Conservation (phyloP, 1,139 yeast genomes). For the Candida neerlandica region DNA sequence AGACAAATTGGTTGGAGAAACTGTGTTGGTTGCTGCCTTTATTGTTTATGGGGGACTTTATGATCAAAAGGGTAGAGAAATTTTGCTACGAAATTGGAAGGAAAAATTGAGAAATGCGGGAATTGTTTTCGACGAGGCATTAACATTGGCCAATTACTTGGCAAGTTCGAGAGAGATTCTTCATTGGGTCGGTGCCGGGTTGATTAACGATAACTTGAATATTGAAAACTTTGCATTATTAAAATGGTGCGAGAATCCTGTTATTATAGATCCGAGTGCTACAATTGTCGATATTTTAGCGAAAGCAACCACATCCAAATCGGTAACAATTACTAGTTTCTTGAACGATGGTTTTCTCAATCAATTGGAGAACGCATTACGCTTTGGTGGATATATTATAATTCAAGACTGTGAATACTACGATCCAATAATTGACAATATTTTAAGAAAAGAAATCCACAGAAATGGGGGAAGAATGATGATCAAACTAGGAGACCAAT, state of each 20-base stretch:
- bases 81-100: slow-evolving; percentile 45
- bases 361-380: slow-evolving; percentile 74
- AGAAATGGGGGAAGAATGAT: slow-evolving; percentile 72
- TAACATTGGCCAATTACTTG: slow-evolving; percentile 38
- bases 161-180: slow-evolving; percentile 40
- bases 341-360: slow-evolving; percentile 68
- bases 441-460: slow-evolving; percentile 63
- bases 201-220: slow-evolving; percentile 64
- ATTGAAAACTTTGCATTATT: slow-evolving; percentile 67
- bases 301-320: slow-evolving; percentile 32
- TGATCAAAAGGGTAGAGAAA: slow-evolving; percentile 54
- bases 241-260: slow-evolving; percentile 44
- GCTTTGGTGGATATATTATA: slow-evolving; percentile 79
- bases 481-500: slow-evolving; percentile 61
- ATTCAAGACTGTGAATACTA: slow-evolving; percentile 78
- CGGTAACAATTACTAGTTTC: slow-evolving; percentile 66
- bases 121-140: slow-evolving; percentile 44
- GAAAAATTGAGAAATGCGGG: slow-evolving; percentile 34
- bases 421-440: slow-evolving; percentile 70
- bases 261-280: slow-evolving; percentile 75
- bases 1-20: slow-evolving; percentile 61
- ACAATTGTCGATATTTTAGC: slow-evolving; percentile 45
- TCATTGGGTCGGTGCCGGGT: slow-evolving; percentile 55
- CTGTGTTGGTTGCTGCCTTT: slow-evolving; percentile 64
- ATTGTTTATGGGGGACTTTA: slow-evolving; percentile 62